Conservation (phyloP, 495 filamentous ascomycete genomes). For the Clohesyomyces aquaticus region DNA sequence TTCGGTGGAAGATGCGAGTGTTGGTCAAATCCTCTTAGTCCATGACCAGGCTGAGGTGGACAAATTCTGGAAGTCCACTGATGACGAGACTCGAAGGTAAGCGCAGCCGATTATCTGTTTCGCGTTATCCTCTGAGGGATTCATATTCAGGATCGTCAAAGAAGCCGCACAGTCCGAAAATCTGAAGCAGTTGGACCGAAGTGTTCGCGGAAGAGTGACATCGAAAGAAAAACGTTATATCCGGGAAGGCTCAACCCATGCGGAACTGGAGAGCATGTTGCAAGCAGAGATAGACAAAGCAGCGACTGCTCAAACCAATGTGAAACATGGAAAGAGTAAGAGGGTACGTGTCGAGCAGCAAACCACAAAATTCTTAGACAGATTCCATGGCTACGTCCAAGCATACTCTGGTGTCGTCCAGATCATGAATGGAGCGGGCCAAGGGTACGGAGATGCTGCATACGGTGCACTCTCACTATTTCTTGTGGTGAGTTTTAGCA, state of each 20-base stretch:
- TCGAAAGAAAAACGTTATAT: conserved; percentile 1
- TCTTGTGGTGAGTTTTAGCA: conserved; percentile 2
- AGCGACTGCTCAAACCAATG: neutral
- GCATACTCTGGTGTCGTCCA: conserved; percentile 8
- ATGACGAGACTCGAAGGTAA: neutral
- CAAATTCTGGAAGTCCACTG: neutral
- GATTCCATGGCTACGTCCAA: conserved; percentile 15
- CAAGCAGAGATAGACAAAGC: conserved; percentile 1
- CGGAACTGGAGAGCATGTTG: neutral
- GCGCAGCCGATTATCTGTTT: too few species aligned
- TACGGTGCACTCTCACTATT: conserved; percentile 12
- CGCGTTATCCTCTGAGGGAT: too few species aligned
- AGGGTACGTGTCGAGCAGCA: neutral
- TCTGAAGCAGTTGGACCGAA: too few species aligned
- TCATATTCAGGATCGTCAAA: too few species aligned
- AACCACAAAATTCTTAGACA: conserved; percentile 2
- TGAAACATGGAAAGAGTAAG: neutral
- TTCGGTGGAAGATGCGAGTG: too few species aligned
- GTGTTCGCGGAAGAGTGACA: too few species aligned
- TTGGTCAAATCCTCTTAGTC: too few species aligned
- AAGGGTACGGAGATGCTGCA: conserved; percentile 1
- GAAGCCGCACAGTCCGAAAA: too few species aligned
- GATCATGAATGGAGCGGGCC: conserved; percentile 8
- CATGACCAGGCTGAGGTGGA: neutral
- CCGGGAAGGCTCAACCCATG: neutral